Conservation (phyloP, 495 filamentous ascomycete genomes). For the Penicillium ucsense region DNA sequence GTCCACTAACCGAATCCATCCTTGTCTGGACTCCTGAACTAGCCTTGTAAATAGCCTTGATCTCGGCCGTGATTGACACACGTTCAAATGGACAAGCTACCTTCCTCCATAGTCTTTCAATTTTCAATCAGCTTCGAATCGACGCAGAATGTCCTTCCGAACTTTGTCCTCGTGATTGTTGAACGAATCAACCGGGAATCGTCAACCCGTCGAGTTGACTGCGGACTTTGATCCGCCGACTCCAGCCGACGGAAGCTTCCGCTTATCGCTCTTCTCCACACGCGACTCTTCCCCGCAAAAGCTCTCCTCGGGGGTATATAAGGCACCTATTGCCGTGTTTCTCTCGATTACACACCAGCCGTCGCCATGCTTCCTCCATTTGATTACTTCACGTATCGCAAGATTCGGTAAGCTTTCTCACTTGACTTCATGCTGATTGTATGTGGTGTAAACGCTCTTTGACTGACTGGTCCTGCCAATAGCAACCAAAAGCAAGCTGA, state of each 20-base stretch:
- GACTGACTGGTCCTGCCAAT: neutral
- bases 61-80: too few relatives aligned
- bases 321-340: slow-evolving; percentile 4
- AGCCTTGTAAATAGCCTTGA: too few relatives aligned
- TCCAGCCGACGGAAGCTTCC: slow-evolving; percentile 4
- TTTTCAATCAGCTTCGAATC: too few relatives aligned
- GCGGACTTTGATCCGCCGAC: slow-evolving; percentile 14
- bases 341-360: neutral
- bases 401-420: slow-evolving; percentile 33
- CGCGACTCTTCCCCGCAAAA: slow-evolving; percentile 15
- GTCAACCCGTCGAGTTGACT: too few relatives aligned
- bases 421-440: neutral
- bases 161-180: too few relatives aligned
- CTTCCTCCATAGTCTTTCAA: too few relatives aligned
- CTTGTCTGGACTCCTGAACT: too few relatives aligned
- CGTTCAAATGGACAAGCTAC: too few relatives aligned
- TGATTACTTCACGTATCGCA: slow-evolving; percentile 49
- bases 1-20: too few relatives aligned
- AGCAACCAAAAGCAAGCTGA: slow-evolving; percentile 76
- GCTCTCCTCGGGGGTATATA: slow-evolving; percentile 16
- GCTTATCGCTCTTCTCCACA: slow-evolving; percentile 13
- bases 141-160: too few relatives aligned
- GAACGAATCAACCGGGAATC: too few relatives aligned
- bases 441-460: neutral
- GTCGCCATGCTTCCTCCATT: slow-evolving; percentile 46